Evolutionary conservation across 2,329 filamentous ascomycete genomes (phyloP), one percentile per base, ranked within the genome.

Genomic region (Fusarium palustre): DNA sequence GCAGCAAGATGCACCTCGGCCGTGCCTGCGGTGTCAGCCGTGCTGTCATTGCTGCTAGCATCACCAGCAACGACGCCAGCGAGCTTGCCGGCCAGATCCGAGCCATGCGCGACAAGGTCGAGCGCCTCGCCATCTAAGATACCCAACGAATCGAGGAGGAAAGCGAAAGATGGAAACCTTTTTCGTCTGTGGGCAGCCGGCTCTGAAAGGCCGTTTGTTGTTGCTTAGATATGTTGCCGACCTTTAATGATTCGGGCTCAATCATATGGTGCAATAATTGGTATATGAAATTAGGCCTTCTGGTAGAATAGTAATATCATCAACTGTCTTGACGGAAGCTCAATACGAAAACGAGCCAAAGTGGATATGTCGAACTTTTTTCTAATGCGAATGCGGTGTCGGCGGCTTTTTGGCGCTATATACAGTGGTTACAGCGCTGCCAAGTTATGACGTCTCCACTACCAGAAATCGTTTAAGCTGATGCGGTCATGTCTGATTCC

Each of bases 31-130:
- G 95, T 86, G 95, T 97, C 67, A 91, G 88, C 77, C 88, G 95
- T 62, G 87, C 93, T 58, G 94, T 98, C 66, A 97, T 98, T 75
- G 91, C 93, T 41, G 90, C 89, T 67, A 90, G 87, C 76, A 97
- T 98, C 82, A 97, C 93, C 73, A 94, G 91, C 81, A 97, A 97
- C 87, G 93, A 97, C 83, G 91, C 91, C 39, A 92, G 89, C 76
- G 94, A 97, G 81, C 86, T 98, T 64, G 92, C 91, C 81, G 88
- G 88, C 77, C 93, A 97, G 86, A 97, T 98, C 81, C 88, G 92
- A 75, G 87, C 90, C 71, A 86, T 97, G 77, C 97, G 95, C 86
- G 92, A 97, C 83, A 97, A 97, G 89, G 92, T 98, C 58, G 95
- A 98, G 87, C 89, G 94, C 76, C 87, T 97, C 74, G 94, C 95